phyloP scores from a whole-genome alignment of 2,329 filamentous ascomycete genomes.

The Penicillium sp. region DNA sequence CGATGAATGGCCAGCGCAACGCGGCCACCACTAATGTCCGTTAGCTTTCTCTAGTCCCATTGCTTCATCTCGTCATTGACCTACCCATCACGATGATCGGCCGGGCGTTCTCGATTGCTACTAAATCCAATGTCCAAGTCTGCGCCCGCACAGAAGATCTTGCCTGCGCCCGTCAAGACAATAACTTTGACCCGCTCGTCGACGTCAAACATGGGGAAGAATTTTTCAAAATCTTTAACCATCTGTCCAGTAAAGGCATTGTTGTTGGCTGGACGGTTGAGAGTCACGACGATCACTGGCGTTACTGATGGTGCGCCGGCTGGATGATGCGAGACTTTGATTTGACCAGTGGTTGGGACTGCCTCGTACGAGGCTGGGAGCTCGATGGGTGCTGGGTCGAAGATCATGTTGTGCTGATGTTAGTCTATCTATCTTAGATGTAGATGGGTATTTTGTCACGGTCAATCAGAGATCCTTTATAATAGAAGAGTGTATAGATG shows the following conservation, averaged over 20 bases:
- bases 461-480: not conserved
- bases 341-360: conserved; percentile 32
- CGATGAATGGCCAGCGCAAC: conserved; percentile 55
- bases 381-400: conserved; percentile 21
- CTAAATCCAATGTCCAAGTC: conserved; percentile 58
- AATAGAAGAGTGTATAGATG: not conserved
- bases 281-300: conserved; percentile 51
- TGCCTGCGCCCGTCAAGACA: conserved; percentile 56
- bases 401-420: conserved; percentile 20
- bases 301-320: conserved; percentile 52
- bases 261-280: conserved; percentile 59
- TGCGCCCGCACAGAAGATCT: conserved; percentile 55
- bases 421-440: not conserved
- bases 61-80: conserved; percentile 8
- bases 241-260: conserved; percentile 60
- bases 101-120: conserved; percentile 40
- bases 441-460: not conserved
- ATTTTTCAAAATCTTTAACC: conserved; percentile 48
- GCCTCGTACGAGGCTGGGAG: conserved; percentile 26
- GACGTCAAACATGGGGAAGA: conserved; percentile 46
- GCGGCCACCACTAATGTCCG: conserved; percentile 30
- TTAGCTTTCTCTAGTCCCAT: conserved; percentile 30
- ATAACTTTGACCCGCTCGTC: conserved; percentile 59
- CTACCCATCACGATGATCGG: conserved; percentile 58
- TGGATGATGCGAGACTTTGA: conserved; percentile 43